These are phyloP conservation scores for Codiaeum variegatum DNA, from an alignment of 441 rosid genomes.

Conservation along the genomic window DNA sequence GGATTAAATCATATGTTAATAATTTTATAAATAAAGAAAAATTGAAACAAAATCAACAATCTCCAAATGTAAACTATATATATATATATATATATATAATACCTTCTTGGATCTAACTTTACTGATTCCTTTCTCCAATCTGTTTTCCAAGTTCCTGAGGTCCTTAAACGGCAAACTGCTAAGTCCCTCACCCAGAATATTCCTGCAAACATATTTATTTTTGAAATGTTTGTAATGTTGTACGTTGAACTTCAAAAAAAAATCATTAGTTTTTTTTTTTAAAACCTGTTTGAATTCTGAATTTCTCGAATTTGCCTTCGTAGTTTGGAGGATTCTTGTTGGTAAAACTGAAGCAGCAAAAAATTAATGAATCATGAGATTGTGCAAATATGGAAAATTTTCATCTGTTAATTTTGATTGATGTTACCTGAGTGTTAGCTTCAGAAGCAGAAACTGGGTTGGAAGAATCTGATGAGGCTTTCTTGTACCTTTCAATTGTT, in stretches of 20 bases:
- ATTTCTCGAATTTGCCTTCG: slow-evolving; percentile 71
- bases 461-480: slow-evolving; percentile 52
- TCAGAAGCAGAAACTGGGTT: slow-evolving; percentile 57
- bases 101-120: slow-evolving; percentile 84
- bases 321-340: slow-evolving; percentile 82
- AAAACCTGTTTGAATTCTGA: slow-evolving; percentile 78
- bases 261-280: background rate
- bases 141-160: slow-evolving; percentile 73
- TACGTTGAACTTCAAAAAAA: background rate
- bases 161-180: slow-evolving; percentile 66
- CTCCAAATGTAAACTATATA: background rate
- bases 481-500: slow-evolving; percentile 78
- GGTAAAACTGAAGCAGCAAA: slow-evolving; percentile 50
- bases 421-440: slow-evolving; percentile 65
- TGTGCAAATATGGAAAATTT: background rate
- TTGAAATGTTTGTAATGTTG: background rate
- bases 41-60: background rate
- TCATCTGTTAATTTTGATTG: background rate
- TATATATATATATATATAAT: too few species aligned
- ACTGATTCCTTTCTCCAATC: slow-evolving; percentile 76
- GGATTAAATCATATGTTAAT: background rate
- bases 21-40: background rate
- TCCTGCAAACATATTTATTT: slow-evolving; percentile 33
- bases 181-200: slow-evolving; percentile 77
- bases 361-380: background rate